phyloP scores from a whole-genome alignment of 306 rosid species.

The Albizia julibrissin region DNA sequence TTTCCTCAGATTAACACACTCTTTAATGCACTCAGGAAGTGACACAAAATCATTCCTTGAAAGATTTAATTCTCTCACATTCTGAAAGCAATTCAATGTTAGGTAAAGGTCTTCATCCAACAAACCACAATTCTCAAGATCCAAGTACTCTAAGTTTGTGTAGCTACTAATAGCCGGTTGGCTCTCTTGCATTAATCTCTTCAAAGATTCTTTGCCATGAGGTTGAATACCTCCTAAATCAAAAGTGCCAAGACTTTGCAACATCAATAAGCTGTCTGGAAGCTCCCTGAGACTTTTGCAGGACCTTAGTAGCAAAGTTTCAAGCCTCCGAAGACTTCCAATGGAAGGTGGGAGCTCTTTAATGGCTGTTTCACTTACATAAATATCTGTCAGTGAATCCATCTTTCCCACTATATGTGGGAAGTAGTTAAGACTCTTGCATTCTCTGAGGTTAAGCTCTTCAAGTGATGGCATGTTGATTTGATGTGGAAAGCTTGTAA shows the following conservation, averaged over 20 bases:
- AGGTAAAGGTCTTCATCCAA: not conserved
- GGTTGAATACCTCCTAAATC: not conserved
- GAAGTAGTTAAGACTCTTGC: not conserved
- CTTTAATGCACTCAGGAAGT: not conserved
- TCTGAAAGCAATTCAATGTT: not conserved
- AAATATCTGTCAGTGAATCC: not conserved
- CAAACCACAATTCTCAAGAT: not conserved
- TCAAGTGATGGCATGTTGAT: not conserved
- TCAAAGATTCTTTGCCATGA: not conserved
- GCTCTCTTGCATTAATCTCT: not conserved
- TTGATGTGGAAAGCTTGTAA: not conserved
- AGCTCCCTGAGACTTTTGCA: not conserved
- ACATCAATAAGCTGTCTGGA: constrained; percentile 15
- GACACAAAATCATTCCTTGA: not conserved
- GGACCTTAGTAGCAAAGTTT: not conserved
- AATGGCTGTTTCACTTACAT: not conserved
- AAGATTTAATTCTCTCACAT: not conserved
- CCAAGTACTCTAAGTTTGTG: not conserved
- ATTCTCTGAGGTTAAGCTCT: not conserved
- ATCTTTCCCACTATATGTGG: not conserved
- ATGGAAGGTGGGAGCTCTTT: not conserved
- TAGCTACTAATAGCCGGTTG: not conserved
- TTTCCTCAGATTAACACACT: not conserved
- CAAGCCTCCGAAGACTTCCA: not conserved
- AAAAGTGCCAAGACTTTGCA: not conserved